Evolutionary conservation across 2,329 filamentous ascomycete species (phyloP).

Genomic region (Ceratocystis diversiconidia): DNA sequence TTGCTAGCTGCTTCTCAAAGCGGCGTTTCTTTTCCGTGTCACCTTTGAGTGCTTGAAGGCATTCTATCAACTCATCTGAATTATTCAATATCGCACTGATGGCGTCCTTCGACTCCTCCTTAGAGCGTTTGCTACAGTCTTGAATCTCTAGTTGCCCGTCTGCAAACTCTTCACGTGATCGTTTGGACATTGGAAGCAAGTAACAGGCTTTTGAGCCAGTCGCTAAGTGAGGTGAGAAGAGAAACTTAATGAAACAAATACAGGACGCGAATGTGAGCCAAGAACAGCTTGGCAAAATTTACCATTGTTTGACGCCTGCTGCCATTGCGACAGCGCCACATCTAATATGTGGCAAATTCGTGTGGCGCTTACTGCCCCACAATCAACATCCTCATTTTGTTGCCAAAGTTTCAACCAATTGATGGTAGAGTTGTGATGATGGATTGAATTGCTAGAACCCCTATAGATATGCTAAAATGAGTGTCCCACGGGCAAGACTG

Average conservation of each 20-base stretch:
- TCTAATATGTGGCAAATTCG: not conserved
- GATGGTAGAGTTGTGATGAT: conserved; percentile 15
- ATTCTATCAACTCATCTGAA: conserved; percentile 29
- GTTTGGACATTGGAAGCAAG: conserved; percentile 16
- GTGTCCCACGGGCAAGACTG: conserved; percentile 46
- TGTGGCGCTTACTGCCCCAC: conserved; percentile 17
- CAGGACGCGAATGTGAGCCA: not conserved
- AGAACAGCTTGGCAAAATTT: conserved; percentile 7
- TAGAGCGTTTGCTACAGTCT: conserved; percentile 19
- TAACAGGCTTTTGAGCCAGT: not conserved
- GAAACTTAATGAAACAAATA: not conserved
- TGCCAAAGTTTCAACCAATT: conserved; percentile 12
- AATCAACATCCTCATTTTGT: conserved; percentile 16
- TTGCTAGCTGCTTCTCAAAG: conserved; percentile 18
- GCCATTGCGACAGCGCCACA: conserved; percentile 14
- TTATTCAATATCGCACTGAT: conserved; percentile 25
- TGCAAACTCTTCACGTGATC: conserved; percentile 13
- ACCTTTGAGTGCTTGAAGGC: conserved; percentile 26
- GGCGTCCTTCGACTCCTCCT: conserved; percentile 20
- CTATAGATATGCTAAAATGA: conserved; percentile 35
- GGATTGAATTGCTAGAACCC: not conserved
- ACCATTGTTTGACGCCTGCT: not conserved
- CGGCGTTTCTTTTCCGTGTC: conserved; percentile 20
- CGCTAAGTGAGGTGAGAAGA: not conserved
- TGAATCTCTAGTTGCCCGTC: conserved; percentile 7